These are phyloP conservation scores for Erysimum cheiri DNA, from an alignment of 441 rosid species.

Conservation along the genomic window DNA sequence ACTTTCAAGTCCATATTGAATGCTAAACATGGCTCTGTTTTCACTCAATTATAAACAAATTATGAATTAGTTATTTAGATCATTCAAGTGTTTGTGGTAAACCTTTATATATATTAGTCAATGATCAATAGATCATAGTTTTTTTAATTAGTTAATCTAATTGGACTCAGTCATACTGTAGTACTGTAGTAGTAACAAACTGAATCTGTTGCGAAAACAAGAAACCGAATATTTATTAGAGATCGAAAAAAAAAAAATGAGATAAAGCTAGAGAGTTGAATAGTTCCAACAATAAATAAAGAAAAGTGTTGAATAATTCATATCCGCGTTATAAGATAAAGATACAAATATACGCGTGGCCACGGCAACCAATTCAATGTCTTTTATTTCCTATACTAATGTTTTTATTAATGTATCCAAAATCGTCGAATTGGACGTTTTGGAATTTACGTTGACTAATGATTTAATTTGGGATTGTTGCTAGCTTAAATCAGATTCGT, in stretches of 20 bases:
- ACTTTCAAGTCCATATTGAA: background rate
- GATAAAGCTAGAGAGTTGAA: conserved; percentile 11
- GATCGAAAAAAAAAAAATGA: background rate
- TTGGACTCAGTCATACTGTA: too few species aligned
- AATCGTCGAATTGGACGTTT: conserved; percentile 1
- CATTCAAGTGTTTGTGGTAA: too few species aligned
- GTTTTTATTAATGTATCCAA: conserved; percentile 2
- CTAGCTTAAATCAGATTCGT: background rate
- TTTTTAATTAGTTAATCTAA: too few species aligned
- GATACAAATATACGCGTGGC: background rate
- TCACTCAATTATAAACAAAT: background rate
- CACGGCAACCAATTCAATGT: background rate
- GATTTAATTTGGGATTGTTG: background rate
- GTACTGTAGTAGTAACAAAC: background rate
- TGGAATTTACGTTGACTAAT: background rate
- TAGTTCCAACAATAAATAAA: background rate
- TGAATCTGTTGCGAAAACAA: background rate
- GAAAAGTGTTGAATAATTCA: conserved; percentile 11
- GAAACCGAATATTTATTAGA: background rate
- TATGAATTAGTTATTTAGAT: background rate
- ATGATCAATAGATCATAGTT: background rate
- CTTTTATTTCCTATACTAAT: background rate
- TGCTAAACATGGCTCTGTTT: background rate
- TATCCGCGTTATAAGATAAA: background rate
- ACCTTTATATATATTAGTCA: background rate